A percentile compares a stretch with the other conserved stretches of the same genome.
These are phyloP conservation scores for Astrocystis sublimbata DNA, from an alignment of 495 filamentous ascomycete species.

Conservation along the genomic window DNA sequence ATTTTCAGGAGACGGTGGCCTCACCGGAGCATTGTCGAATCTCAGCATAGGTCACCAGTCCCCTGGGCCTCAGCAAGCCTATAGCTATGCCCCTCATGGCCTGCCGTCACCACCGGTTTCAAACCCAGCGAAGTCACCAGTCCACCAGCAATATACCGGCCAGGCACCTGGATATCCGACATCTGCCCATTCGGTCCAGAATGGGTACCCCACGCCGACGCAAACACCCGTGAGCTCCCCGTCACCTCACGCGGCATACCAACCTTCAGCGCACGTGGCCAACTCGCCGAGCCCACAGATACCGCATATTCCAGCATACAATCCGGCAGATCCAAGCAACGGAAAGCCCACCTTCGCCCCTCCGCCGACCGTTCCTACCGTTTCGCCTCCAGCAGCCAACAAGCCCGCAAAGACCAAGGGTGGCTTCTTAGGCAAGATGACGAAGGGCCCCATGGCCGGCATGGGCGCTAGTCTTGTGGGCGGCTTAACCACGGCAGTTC, in stretches of 20 bases:
- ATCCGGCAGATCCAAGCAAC: neutral
- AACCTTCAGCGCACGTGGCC: neutral
- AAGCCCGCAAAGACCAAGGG: constrained; percentile 4
- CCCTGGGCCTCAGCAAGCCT: neutral
- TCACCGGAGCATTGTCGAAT: constrained; percentile 6
- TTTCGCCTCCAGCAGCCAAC: neutral
- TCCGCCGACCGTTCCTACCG: neutral
- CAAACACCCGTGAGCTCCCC: constrained; percentile 9
- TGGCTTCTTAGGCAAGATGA: constrained; percentile 15
- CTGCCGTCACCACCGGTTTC: constrained; percentile 2
- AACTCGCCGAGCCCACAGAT: neutral
- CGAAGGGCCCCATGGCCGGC: constrained; percentile 7
- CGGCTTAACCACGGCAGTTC: constrained; percentile 1
- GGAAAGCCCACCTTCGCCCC: constrained; percentile 6
- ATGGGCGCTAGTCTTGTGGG: constrained; percentile 4
- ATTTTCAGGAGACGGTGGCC: neutral
- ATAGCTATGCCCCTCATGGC: neutral
- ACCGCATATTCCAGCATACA: constrained; percentile 15
- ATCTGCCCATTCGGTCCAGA: neutral
- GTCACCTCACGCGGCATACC: neutral
- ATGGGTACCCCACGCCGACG: constrained; percentile 8
- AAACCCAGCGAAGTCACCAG: neutral
- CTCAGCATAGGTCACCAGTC: constrained; percentile 7
- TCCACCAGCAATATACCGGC: neutral
- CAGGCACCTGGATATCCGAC: neutral